Evolutionary conservation across 257 asterid genomes (phyloP).

Genomic region (Plantago ovata): DNA sequence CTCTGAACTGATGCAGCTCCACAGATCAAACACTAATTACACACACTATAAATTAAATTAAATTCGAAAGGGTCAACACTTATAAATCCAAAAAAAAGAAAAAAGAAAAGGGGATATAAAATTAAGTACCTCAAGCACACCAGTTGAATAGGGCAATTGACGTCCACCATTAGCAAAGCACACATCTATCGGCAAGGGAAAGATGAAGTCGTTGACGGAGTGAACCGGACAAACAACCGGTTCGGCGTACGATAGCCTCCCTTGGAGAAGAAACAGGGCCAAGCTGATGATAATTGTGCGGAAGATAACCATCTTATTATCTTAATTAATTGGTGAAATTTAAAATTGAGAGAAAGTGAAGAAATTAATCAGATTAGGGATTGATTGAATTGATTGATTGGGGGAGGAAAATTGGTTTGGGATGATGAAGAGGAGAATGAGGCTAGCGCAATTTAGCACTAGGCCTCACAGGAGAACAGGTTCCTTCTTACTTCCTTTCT

Average conservation of each 20-base stretch:
- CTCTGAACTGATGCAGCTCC: neutral
- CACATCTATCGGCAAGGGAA: slow-evolving; percentile 35
- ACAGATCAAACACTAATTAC: slow-evolving; percentile 4
- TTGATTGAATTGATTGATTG: slow-evolving; percentile 17
- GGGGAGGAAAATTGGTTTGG: slow-evolving; percentile 20
- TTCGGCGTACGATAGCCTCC: slow-evolving; percentile 42
- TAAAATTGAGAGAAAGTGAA: neutral
- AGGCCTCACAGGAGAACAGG: slow-evolving; percentile 25
- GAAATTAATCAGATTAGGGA: slow-evolving; percentile 10
- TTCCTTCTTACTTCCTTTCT: neutral
- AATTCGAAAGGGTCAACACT: neutral
- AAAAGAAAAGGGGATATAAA: too few relatives aligned
- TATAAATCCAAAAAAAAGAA: neutral
- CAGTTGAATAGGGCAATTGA: slow-evolving; percentile 33
- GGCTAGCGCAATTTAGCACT: slow-evolving; percentile 60
- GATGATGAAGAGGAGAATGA: slow-evolving; percentile 33
- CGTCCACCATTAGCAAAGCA: slow-evolving; percentile 42
- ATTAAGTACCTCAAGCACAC: slow-evolving; percentile 74
- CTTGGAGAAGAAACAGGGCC: slow-evolving; percentile 38
- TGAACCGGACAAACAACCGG: slow-evolving; percentile 44
- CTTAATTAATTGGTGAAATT: neutral
- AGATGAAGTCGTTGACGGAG: slow-evolving; percentile 56
- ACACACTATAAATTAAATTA: neutral
- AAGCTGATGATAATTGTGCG: slow-evolving; percentile 40
- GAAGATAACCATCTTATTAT: slow-evolving; percentile 41